Base-by-base conservation (phyloP, 2,329 filamentous ascomycete genomes). In the Cladosporium sp. region DNA sequence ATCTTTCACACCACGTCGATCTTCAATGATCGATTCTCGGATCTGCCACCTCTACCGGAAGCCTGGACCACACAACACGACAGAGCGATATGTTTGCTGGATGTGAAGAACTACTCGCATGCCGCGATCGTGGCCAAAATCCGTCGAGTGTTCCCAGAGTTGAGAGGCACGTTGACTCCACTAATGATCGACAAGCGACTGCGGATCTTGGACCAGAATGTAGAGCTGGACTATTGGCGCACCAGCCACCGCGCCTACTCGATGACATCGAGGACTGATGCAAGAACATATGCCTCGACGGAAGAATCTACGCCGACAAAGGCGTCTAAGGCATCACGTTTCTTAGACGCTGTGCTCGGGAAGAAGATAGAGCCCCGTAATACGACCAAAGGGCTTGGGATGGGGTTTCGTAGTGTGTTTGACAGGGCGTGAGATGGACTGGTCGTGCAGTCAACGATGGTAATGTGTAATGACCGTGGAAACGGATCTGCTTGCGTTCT, bases 181-280 rank as follows among this genome's bases (percentile, higher is more conserved):
- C 60, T 54, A 12, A 69, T 70, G 70, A 62, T 73, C 48, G 70
- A 73, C 56, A 71, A 69, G 61, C 60, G 71, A 34, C 64, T 73
- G 7, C 60, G 67, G 19, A 65, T 68, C 36, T 63, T 73, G 10
- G 71, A 73, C 56, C 70, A 72, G 57, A 64, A 66, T 45, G 52
- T 67, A 19, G 65, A 72, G 22, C 57, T 71, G 22, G 65, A 68
- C 42, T 72, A 71, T 56, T 73, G 66, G 61, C 53, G 58, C 28
- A 42, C 44, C 52, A 37, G 24, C n/a, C 19, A 35, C 32, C 39
- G 52, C 20, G 52, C 52, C 5, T 13, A 36, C 9, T 55, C 32
- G 6, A 47, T 32, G 13, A 35, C 52, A 8, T 28, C 51, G 6
- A 45, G 20, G 15, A 7, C 36, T 17, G 50, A 22, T 3, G 19